Percentiles rank a stretch among this genome's conserved stretches.
Conservation (phyloP, 2,329 filamentous ascomycete genomes). For the Pseudopyrenochaeta lycopersici region DNA sequence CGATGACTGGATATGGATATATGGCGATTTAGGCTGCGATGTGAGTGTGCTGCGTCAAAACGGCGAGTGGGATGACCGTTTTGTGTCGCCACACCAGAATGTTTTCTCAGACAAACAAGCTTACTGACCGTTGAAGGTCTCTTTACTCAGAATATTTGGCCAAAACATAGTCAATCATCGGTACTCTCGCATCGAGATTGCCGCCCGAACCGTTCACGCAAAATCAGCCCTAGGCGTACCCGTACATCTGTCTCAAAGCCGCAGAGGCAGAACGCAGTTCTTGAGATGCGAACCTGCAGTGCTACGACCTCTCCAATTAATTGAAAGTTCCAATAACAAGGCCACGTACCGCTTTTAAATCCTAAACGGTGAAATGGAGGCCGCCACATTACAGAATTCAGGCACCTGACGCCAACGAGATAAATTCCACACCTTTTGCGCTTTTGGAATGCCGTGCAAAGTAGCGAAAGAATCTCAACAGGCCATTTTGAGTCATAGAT, state of each 20-base stretch:
- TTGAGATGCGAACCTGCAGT: not conserved
- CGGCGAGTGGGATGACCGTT: not conserved
- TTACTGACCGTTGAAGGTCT: not conserved
- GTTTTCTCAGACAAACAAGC: not conserved
- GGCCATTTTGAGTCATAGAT: too few relatives aligned
- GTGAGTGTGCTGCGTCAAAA: not conserved
- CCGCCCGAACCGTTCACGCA: not conserved
- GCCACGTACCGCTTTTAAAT: too few relatives aligned
- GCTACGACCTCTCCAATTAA: too few relatives aligned
- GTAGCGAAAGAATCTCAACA: too few relatives aligned
- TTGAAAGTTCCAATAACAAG: too few relatives aligned
- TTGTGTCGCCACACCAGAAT: constrained; percentile 1
- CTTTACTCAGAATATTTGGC: not conserved
- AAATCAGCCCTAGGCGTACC: not conserved
- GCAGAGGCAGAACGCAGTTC: not conserved
- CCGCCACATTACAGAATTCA: too few relatives aligned
- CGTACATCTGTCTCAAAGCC: not conserved
- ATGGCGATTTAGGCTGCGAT: not conserved
- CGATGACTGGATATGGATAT: not conserved
- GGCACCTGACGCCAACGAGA: too few relatives aligned
- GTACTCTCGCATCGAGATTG: not conserved
- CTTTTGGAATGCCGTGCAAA: too few relatives aligned
- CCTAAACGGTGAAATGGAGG: too few relatives aligned
- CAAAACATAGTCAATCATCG: not conserved
- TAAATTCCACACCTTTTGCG: too few relatives aligned